phyloP scores from a whole-genome alignment of 2,329 filamentous ascomycete genomes.

The Aspergillus tanneri region DNA sequence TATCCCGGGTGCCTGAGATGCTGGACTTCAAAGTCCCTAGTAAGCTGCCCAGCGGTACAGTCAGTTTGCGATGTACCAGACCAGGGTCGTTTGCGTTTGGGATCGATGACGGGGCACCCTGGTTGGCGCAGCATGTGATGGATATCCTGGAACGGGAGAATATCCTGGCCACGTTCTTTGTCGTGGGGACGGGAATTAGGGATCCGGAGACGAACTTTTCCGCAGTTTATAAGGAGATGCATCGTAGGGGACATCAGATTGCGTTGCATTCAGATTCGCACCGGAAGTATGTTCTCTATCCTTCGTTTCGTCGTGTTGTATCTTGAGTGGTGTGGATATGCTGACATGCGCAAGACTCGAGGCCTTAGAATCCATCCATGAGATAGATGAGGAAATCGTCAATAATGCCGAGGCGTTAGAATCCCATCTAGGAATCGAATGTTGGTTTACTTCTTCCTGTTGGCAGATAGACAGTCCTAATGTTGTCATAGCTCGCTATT shows the following conservation, averaged over 20 bases:
- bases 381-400: conserved; percentile 41
- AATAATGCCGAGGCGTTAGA: conserved; percentile 34
- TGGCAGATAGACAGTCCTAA: no score
- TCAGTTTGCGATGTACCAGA: conserved; percentile 64
- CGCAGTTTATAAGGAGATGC: conserved; percentile 64
- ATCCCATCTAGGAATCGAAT: conserved; percentile 33
- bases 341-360: conserved; percentile 36
- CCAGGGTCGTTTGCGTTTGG: conserved; percentile 71
- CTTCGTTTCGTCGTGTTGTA: neutral
- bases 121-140: conserved; percentile 60
- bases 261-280: conserved; percentile 68
- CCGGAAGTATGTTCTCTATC: conserved; percentile 49
- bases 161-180: conserved; percentile 70
- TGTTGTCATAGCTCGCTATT: conserved; percentile 61
- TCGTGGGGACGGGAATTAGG: conserved; percentile 62
- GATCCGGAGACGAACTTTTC: conserved; percentile 62
- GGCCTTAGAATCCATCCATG: conserved; percentile 27
- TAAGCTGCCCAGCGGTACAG: conserved; percentile 61
- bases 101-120: conserved; percentile 66
- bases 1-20: no score
- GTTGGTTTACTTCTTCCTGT: no score
- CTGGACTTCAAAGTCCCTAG: conserved; percentile 55
- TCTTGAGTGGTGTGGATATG: no score
- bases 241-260: conserved; percentile 63
- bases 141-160: conserved; percentile 59